Evolutionary conservation across 139 green algal genomes (phyloP).

Genomic region (Chlorella sorokiniana): DNA sequence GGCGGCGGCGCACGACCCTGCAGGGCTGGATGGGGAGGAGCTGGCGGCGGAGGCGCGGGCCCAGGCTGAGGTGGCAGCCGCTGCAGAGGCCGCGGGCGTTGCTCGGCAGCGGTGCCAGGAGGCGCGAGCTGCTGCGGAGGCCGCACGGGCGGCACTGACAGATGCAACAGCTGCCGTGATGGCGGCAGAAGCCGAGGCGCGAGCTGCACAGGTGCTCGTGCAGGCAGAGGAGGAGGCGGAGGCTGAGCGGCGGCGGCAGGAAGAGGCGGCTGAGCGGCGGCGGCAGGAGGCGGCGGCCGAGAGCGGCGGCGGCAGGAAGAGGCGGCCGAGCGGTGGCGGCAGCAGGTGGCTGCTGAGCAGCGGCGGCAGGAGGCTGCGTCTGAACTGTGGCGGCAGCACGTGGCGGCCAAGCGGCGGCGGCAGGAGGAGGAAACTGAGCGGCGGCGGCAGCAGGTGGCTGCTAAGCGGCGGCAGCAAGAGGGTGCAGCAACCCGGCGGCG

Average conservation of each 20-base stretch:
- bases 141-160: not conserved
- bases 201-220: not conserved
- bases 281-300: not conserved
- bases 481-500: no score
- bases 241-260: conserved; percentile 4
- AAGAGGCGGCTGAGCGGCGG: not conserved
- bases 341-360: no score
- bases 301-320: not conserved
- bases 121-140: not conserved
- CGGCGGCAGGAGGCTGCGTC: no score
- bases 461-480: not conserved
- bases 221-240: not conserved
- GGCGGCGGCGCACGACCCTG: no score
- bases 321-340: not conserved
- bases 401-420: no score
- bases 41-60: no score
- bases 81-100: no score
- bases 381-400: no score
- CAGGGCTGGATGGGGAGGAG: no score
- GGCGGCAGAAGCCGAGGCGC: not conserved
- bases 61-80: not conserved
- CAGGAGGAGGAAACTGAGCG: no score
- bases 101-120: not conserved
- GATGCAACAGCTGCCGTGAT: not conserved
- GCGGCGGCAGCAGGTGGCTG: no score